Evolutionary conservation across 2,329 filamentous ascomycete genomes (phyloP), one percentile per base, ranked within the genome.

Genomic region (Fusarium foetens): DNA sequence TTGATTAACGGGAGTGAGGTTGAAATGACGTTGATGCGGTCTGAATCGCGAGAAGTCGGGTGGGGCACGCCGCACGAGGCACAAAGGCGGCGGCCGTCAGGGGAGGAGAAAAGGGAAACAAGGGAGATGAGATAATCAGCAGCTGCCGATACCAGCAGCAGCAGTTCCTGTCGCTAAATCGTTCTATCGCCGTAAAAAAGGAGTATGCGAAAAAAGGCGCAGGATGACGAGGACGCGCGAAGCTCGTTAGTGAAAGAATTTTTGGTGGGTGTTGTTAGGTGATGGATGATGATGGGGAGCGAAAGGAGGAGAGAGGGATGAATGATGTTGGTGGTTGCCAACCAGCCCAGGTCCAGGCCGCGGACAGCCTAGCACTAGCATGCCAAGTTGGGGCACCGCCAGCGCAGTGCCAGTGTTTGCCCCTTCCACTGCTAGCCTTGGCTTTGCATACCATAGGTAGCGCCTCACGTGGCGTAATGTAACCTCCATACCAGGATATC

Each of bases 11-110:
- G 52, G 51, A 57, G 64, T 61, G 60, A 63, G 69, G 71, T 69
- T 72, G 63, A 72, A 70, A 78, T 76, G 76, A 78, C 69, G 75
- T 73, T 71, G 68, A 67, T 62, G 73, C 76, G 74, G 75, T 71
- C 69, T 77, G 73, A 77, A 68, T 77, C 74, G 75, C 74, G 71
- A 75, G 75, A 75, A 70, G 54, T 74, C 73, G 71, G 35, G 76
- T 78, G 73, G 75, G 75, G 75, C 71, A 78, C 73, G 76, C 49
- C 25, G 35, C 49, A 53, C 49, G 49, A 53, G 76, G 72, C 75
- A 77, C 76, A 75, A 77, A 77, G 68, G 55, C 63, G 69, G 72
- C 75, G 71, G 68, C 71, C 73, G 72, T 69, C 72, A 73, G 72
- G 67, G 64, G 67, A 68, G 57, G 53, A 68, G 70, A 65, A 70